These are phyloP conservation scores for Polyporus tsugae DNA, from an alignment of 1,284 basidiomycete genomes.

Conservation along the genomic window DNA sequence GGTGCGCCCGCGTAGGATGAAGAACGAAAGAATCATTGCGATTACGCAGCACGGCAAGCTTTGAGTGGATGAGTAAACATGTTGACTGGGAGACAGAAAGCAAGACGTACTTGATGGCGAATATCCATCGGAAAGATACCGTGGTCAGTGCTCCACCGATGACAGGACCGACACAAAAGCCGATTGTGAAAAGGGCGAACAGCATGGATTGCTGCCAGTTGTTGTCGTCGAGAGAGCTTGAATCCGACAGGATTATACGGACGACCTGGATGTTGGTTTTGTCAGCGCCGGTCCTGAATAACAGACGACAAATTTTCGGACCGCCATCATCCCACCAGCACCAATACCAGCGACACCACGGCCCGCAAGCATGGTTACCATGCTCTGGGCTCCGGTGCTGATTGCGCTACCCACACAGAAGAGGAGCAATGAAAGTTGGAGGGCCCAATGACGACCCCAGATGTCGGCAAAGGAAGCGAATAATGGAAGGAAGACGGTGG, in stretches of 20 bases:
- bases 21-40: conserved; percentile 49
- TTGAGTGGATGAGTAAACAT: conserved; percentile 25
- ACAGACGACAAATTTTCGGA: conserved; percentile 33
- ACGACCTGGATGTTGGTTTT: conserved; percentile 44
- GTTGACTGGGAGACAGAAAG: background rate
- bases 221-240: conserved; percentile 50
- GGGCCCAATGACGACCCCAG: conserved; percentile 55
- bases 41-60: conserved; percentile 43
- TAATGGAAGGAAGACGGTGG: conserved; percentile 58
- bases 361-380: conserved; percentile 54
- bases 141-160: conserved; percentile 53
- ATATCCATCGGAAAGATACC: conserved; percentile 59
- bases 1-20: conserved; percentile 49
- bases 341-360: conserved; percentile 56
- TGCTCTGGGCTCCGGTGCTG: conserved; percentile 52
- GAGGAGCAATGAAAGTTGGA: conserved; percentile 53
- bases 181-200: conserved; percentile 53
- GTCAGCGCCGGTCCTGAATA: background rate
- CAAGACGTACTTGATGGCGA: conserved; percentile 57
- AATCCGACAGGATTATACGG: conserved; percentile 55
- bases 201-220: conserved; percentile 51
- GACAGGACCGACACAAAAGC: conserved; percentile 54
- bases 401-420: conserved; percentile 57
- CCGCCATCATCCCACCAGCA: conserved; percentile 55
- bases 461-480: conserved; percentile 58